Evolutionary conservation across 2,329 filamentous ascomycete species (phyloP), one percentile per base, ranked within the genome.

Genomic region (Colletotrichum sp.): DNA sequence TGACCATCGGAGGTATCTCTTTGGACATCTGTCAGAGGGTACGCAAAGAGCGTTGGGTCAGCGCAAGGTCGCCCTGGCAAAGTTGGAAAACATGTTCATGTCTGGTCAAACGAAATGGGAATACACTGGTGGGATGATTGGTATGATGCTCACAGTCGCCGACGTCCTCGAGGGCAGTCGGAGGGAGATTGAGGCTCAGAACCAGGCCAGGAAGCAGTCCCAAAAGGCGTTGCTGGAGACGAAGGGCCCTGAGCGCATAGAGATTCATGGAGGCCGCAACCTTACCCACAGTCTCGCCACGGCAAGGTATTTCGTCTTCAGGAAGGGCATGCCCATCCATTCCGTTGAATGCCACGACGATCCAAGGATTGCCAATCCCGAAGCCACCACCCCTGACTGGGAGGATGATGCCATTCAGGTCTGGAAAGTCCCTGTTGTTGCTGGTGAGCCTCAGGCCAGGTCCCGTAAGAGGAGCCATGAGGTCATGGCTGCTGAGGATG

Each of bases 11-110:
- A 91, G 95, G 73, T 99, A 99, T 84, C 79, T 98, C 18, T 94
- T 99, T 81, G 97, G 97, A 24, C 93, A 94, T 80, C 83, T 96
- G 18, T 87, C 92, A 12, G 97, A 99, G 84, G 97, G 96, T 18
- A 94, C 94, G 1, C 97, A 98, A 86, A 91, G 97, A 73, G 92
- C 93, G 63, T 88, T 94, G 81, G 89, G 89, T 48, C 92, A 96
- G 84, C 91, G 93, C 77, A 94, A 92, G 71, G 82, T 93, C 12
- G 87, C 89, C 38, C 80, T 97, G 78, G 84, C 88, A 32, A 93
- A 93, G 81, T 87, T 95, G 1, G 91, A 92, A 62, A 92, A 98
- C 80, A 87, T 98, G 73, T 98, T 99, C 83, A 83, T 99, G 74
- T 94, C 95, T 1, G 97, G 97, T 4, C 89, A 88, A 55, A 91